phyloP scores from a whole-genome alignment of 768 basidiomycete species.

The Vishniacozyma victoriae region DNA sequence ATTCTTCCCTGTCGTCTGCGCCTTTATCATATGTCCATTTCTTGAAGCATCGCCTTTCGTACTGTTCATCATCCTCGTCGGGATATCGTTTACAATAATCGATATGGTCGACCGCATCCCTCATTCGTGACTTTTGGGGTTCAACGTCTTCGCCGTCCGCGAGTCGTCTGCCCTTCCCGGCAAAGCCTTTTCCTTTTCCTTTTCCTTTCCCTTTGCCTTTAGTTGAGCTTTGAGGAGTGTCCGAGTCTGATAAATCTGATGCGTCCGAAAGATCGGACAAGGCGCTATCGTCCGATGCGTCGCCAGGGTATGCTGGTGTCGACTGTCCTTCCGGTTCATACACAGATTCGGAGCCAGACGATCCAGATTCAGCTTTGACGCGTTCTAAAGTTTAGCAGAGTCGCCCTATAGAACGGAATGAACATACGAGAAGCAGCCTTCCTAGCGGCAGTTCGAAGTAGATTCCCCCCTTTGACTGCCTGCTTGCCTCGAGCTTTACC shows the following conservation, averaged over 20 bases:
- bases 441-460: neutral
- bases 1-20: slow-evolving; percentile 26
- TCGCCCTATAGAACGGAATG: too few relatives aligned
- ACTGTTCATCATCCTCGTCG: slow-evolving; percentile 3
- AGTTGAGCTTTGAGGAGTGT: slow-evolving; percentile 1
- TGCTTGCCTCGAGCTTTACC: neutral
- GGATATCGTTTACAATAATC: slow-evolving; percentile 11
- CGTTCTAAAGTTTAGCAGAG: too few relatives aligned
- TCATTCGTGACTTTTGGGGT: neutral
- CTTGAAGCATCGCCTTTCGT: too few relatives aligned
- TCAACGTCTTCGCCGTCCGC: slow-evolving; percentile 3
- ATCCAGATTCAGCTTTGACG: too few relatives aligned
- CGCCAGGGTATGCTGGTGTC: slow-evolving; percentile 5
- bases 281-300: neutral
- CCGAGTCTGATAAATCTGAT: slow-evolving; percentile 4
- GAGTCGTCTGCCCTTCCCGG: neutral
- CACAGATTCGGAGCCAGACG: neutral
- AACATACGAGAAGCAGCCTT: too few relatives aligned
- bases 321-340: slow-evolving; percentile 1
- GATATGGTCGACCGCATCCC: slow-evolving; percentile 3
- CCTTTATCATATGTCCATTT: too few relatives aligned
- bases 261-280: slow-evolving; percentile 9
- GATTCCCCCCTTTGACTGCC: neutral
- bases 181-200: slow-evolving; percentile 6
- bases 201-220: slow-evolving; percentile 5